A percentile compares a stretch with the other conserved stretches of the same genome.
Evolutionary conservation across 768 basidiomycete species (phyloP).

Genomic region (Xerocomellus intermedius): DNA sequence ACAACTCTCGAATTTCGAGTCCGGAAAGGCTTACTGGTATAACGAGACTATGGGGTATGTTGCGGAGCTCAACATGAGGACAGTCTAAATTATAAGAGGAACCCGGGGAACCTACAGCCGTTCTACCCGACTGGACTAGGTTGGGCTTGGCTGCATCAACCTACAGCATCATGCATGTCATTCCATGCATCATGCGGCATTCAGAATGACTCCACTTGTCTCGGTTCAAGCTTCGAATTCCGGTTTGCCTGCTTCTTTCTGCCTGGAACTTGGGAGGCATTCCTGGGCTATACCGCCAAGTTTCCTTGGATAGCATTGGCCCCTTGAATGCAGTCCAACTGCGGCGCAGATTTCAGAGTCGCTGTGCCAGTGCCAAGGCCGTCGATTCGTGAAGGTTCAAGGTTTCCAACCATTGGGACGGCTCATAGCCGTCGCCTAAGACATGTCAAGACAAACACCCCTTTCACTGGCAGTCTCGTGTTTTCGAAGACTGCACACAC

Average conservation of each 20-base stretch:
- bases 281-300: not conserved
- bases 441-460: not conserved
- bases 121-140: not conserved
- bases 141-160: conserved; percentile 14
- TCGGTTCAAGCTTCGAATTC: not conserved
- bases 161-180: not conserved
- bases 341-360: not conserved
- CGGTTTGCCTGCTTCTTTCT: not conserved
- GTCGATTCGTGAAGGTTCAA: not conserved
- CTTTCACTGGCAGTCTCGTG: conserved; percentile 1
- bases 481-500: not conserved
- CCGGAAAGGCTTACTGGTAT: conserved; percentile 6
- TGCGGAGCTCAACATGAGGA: not conserved
- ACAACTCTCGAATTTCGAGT: not conserved
- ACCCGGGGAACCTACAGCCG: not conserved
- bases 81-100: conserved; percentile 6
- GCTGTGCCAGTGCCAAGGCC: not conserved
- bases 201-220: conserved; percentile 6
- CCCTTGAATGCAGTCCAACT: not conserved
- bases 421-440: not conserved
- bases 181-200: conserved; percentile 1
- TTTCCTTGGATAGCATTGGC: not conserved
- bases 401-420: not conserved
- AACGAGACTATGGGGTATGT: not conserved
- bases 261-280: not conserved